Evolutionary conservation across 345 rosid species (phyloP).

Genomic region (Salix suchowensis): DNA sequence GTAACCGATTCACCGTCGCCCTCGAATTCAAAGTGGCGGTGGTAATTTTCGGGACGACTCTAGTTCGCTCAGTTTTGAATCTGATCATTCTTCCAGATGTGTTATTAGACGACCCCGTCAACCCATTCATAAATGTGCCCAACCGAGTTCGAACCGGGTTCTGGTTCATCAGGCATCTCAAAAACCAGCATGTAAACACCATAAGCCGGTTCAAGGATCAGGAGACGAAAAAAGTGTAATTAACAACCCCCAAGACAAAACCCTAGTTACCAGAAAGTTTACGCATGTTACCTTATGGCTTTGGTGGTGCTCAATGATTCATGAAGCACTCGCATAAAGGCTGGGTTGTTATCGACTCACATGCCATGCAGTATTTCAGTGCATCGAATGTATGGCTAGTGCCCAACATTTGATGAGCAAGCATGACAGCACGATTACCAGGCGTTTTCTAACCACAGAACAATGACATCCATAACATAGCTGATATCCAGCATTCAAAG

Average conservation of each 20-base stretch:
- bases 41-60: background rate
- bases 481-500: background rate
- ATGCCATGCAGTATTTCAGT: background rate
- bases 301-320: background rate
- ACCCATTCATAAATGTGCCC: background rate
- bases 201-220: background rate
- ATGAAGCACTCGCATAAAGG: background rate
- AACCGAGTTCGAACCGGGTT: background rate
- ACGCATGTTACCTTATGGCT: background rate
- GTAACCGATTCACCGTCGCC: background rate
- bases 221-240: background rate
- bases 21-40: background rate
- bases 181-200: background rate
- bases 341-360: background rate
- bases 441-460: background rate
- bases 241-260: background rate
- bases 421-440: background rate
- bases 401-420: background rate
- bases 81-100: background rate
- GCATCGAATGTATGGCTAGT: background rate
- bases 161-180: background rate
- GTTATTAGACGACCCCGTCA: background rate
- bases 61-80: background rate
- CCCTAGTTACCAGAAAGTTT: background rate
- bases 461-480: background rate